Evolutionary conservation across 805 yeast species (phyloP).

Genomic region (Scheffersomyces lignosus): DNA sequence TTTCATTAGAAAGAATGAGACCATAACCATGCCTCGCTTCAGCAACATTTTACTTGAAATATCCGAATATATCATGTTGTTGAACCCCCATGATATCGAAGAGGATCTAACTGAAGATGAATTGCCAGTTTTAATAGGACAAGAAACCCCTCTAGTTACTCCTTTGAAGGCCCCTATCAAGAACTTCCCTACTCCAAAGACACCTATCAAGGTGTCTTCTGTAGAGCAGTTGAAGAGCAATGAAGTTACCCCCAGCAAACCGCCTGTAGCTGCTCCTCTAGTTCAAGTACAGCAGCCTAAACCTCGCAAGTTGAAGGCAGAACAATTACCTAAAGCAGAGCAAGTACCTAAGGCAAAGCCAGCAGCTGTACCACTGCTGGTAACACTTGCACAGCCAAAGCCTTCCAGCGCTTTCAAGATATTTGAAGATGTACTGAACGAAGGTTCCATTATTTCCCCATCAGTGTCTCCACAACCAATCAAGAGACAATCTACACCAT

Average conservation of each 20-base stretch:
- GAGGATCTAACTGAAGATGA: conserved; percentile 50
- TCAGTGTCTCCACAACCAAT: conserved; percentile 12
- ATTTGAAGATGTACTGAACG: conserved; percentile 11
- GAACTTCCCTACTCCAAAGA: conserved; percentile 3
- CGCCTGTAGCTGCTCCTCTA: not conserved
- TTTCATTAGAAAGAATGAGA: conserved; percentile 60
- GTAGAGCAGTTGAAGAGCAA: conserved; percentile 1
- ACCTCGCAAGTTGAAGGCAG: conserved; percentile 1
- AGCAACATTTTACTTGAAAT: conserved; percentile 67
- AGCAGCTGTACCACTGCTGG: not conserved
- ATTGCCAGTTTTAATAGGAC: conserved; percentile 14
- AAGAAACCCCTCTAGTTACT: conserved; percentile 1
- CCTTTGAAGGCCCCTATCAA: conserved; percentile 6
- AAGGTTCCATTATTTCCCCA: not conserved
- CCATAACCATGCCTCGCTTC: conserved; percentile 61
- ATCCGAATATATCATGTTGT: conserved; percentile 58
- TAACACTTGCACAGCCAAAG: conserved; percentile 1
- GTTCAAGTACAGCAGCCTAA: not conserved
- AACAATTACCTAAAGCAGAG: not conserved
- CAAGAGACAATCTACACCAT: conserved; percentile 18
- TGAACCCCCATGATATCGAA: conserved; percentile 48
- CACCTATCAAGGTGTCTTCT: conserved; percentile 4
- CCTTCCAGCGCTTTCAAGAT: conserved; percentile 7
- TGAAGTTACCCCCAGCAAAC: conserved; percentile 8
- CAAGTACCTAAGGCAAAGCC: not conserved